Conservation (phyloP, 257 asterid species). For the Nicotiana undulata region DNA sequence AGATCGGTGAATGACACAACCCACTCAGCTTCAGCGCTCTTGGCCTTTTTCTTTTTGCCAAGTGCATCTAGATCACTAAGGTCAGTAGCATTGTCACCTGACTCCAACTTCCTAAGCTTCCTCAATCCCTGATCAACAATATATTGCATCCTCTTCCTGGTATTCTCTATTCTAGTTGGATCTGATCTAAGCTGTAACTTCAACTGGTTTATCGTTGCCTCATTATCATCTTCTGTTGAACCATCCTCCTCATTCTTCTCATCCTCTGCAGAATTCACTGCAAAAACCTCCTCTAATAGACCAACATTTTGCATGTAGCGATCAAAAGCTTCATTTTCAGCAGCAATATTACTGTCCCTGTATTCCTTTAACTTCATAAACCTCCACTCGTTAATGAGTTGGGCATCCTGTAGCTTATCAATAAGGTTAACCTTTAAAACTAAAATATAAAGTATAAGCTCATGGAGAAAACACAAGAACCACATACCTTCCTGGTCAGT, state of each 20-base stretch:
- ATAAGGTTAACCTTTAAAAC: constrained; percentile 1
- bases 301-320: constrained; percentile 64
- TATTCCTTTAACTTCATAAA: constrained; percentile 77
- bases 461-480: neutral
- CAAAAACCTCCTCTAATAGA: constrained; percentile 71
- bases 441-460: neutral
- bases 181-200: constrained; percentile 62
- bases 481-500: constrained; percentile 68
- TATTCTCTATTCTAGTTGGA: constrained; percentile 46
- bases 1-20: constrained; percentile 42
- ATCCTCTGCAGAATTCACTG: constrained; percentile 32
- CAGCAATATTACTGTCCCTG: constrained; percentile 54
- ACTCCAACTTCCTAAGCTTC: constrained; percentile 41
- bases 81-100: constrained; percentile 18
- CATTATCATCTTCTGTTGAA: constrained; percentile 36
- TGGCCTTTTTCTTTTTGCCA: constrained; percentile 40
- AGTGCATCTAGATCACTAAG: constrained; percentile 44
- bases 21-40: constrained; percentile 41
- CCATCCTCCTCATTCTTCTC: constrained; percentile 33
- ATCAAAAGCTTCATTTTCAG: constrained; percentile 78
- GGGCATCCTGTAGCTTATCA: constrained; percentile 59
- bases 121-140: constrained; percentile 65
- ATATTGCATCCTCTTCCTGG: constrained; percentile 61
- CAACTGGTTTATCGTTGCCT: constrained; percentile 27
- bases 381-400: constrained; percentile 84